A percentile compares a stretch with the other conserved stretches of the same genome.
phyloP scores from a whole-genome alignment of 1,284 basidiomycete genomes.

The Thecaphora frezii region DNA sequence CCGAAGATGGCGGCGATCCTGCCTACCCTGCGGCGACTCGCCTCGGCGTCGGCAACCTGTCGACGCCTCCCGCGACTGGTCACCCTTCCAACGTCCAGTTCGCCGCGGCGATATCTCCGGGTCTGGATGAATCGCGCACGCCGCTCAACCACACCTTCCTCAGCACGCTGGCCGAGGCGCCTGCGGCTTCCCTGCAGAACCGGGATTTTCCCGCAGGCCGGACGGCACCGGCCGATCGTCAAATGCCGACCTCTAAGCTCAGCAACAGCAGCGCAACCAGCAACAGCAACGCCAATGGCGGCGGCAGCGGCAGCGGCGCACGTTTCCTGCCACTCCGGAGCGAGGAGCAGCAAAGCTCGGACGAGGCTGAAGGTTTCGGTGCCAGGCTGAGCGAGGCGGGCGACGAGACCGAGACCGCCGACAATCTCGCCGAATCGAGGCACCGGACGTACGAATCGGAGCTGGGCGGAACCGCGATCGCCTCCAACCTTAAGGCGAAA shows the following conservation, averaged over 20 bases:
- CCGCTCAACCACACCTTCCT: conserved; percentile 64
- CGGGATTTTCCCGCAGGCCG: conserved; percentile 38
- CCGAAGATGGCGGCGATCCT: conserved; percentile 10
- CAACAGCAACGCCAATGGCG: conserved; percentile 1
- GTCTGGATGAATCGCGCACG: conserved; percentile 55
- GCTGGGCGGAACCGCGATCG: too few relatives aligned
- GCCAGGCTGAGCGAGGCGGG: conserved; percentile 27
- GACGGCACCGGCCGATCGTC: conserved; percentile 35
- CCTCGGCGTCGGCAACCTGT: too few relatives aligned
- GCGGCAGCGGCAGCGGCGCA: conserved; percentile 8
- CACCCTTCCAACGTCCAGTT: too few relatives aligned
- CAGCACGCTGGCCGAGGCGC: conserved; percentile 61
- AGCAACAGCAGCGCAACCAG: background rate
- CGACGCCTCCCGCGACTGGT: too few relatives aligned
- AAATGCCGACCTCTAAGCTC: conserved; percentile 24
- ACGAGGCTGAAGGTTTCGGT: conserved; percentile 1
- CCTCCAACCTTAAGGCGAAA: too few relatives aligned
- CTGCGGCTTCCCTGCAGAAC: conserved; percentile 12
- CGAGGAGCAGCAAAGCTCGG: background rate
- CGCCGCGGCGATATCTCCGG: conserved; percentile 14
- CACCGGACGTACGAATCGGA: too few relatives aligned
- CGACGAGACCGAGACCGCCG: conserved; percentile 32
- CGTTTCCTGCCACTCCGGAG: conserved; percentile 5
- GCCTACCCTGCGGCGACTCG: conserved; percentile 4
- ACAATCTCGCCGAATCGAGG: conserved; percentile 6